A percentile compares a stretch with the other conserved stretches of the same genome.
phyloP scores from a whole-genome alignment of 305 asterid species.

The Fraxinus albicans region DNA sequence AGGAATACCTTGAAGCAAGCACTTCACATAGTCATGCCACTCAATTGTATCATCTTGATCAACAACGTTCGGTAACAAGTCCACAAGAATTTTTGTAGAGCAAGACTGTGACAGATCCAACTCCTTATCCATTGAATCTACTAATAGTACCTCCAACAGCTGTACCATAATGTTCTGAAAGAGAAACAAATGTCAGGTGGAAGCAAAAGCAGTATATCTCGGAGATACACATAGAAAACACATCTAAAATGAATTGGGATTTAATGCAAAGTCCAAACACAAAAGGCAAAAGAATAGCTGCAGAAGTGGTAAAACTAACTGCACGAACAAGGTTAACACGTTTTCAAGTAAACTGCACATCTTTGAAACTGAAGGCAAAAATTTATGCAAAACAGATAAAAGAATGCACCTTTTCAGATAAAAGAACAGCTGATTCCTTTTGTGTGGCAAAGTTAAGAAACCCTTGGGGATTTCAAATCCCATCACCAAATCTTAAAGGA shows the following conservation, averaged over 20 bases:
- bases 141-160: constrained; percentile 67
- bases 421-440: constrained; percentile 4
- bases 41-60: constrained; percentile 45
- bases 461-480: neutral
- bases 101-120: constrained; percentile 50
- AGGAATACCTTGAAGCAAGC: constrained; percentile 80
- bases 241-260: constrained; percentile 4
- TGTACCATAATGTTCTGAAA: constrained; percentile 65
- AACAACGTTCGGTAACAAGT: constrained; percentile 48
- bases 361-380: neutral
- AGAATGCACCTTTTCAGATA: neutral
- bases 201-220: constrained; percentile 6
- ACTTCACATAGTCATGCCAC: constrained; percentile 59
- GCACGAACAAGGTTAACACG: neutral
- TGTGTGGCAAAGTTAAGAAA: neutral
- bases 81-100: constrained; percentile 41
- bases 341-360: neutral
- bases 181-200: constrained; percentile 29
- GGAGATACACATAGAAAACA: constrained; percentile 14
- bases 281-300: neutral
- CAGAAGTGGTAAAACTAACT: neutral
- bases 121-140: constrained; percentile 70
- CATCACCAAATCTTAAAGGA: constrained; percentile 9
- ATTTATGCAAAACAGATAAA: neutral
- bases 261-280: neutral